These are phyloP conservation scores for Penicillium sp. DNA, from an alignment of 2,329 filamentous ascomycete species.

Conservation along the genomic window DNA sequence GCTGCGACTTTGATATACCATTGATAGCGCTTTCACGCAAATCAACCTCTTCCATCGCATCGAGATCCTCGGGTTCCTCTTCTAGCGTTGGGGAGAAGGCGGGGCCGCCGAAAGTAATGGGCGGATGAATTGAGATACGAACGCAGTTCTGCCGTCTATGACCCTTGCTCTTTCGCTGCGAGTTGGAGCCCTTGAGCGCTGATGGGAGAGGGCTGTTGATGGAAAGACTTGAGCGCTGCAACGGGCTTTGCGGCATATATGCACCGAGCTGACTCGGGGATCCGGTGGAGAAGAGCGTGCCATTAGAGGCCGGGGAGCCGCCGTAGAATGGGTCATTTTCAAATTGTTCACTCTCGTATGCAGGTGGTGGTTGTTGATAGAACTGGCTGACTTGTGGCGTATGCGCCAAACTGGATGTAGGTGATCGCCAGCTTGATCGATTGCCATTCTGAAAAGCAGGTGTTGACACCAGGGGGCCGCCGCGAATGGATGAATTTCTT, in stretches of 20 bases:
- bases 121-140: conserved; percentile 43
- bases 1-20: conserved; percentile 7
- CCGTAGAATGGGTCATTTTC: conserved; percentile 34
- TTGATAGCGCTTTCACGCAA: conserved; percentile 28
- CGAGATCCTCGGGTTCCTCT: conserved; percentile 39
- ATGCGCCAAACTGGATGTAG: conserved; percentile 19
- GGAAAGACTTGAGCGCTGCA: conserved; percentile 26
- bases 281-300: conserved; percentile 21
- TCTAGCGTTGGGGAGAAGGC: conserved; percentile 37
- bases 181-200: conserved; percentile 36
- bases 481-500: conserved; percentile 22
- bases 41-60: conserved; percentile 36
- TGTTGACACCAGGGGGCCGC: conserved; percentile 14
- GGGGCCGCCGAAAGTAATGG: conserved; percentile 37
- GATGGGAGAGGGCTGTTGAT: conserved; percentile 31
- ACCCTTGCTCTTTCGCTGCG: conserved; percentile 41
- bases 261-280: conserved; percentile 22
- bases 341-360: conserved; percentile 22
- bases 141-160: conserved; percentile 49
- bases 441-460: conserved; percentile 6
- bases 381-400: conserved; percentile 29
- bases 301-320: conserved; percentile 20
- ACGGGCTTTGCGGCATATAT: conserved; percentile 23
- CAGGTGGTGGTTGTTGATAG: conserved; percentile 22
- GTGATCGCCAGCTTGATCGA: conserved; percentile 13